A percentile compares a stretch with the other conserved stretches of the same genome.
Evolutionary conservation across 352 stramenopile genomes (phyloP).

Genomic region (Phytophthora citricola): DNA sequence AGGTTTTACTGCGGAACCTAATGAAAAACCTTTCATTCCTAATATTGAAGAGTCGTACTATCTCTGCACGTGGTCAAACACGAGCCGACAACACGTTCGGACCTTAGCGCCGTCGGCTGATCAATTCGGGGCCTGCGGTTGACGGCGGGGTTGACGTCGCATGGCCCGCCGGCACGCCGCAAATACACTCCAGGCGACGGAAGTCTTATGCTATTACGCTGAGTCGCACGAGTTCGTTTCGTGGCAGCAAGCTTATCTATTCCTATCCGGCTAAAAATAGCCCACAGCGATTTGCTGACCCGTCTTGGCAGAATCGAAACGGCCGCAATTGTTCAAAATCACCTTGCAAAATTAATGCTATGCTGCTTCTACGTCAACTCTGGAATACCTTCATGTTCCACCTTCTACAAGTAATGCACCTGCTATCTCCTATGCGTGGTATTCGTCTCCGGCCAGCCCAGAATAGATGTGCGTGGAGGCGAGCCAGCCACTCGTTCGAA

Average conservation of each 20-base stretch:
- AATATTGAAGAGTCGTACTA: conserved; percentile 4
- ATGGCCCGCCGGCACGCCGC: not conserved
- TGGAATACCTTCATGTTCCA: not conserved
- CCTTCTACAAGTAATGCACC: conserved; percentile 7
- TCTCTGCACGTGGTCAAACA: conserved; percentile 2
- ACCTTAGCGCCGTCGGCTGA: not conserved
- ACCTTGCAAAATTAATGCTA: not conserved
- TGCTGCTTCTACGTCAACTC: no score
- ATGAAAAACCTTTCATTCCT: conserved; percentile 4
- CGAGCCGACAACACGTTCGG: conserved; percentile 15
- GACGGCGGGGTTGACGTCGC: no score
- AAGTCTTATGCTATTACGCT: conserved; percentile 4
- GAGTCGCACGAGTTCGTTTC: conserved; percentile 7
- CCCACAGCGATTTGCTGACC: not conserved
- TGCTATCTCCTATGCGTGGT: not conserved
- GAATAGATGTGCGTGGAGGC: conserved; percentile 14
- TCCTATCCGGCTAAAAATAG: conserved; percentile 3
- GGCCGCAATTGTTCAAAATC: not conserved
- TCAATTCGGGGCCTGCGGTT: conserved; percentile 7
- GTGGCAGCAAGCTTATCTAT: not conserved
- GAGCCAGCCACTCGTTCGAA: conserved; percentile 63
- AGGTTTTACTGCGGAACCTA: conserved; percentile 1
- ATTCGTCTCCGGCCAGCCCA: not conserved
- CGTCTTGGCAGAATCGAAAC: conserved; percentile 1
- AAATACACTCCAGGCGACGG: not conserved